These are phyloP conservation scores for Ensete ventricosum DNA, from an alignment of 176 grass and related monocot genomes.

Conservation along the genomic window DNA sequence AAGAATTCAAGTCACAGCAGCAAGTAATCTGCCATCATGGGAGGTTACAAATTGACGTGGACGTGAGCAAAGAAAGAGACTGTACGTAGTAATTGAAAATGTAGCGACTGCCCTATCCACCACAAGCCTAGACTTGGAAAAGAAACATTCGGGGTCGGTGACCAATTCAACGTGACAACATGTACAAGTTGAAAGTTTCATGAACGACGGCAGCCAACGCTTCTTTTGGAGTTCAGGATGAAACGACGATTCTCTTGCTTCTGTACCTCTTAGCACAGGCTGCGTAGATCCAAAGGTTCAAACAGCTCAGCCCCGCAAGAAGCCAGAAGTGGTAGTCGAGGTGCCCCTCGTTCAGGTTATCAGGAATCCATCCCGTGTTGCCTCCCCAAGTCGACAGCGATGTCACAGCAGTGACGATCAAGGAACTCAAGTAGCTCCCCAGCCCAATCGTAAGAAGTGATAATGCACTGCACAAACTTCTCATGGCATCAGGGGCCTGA, in stretches of 20 bases:
- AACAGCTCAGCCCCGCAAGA: conserved; percentile 35
- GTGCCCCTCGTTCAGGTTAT: conserved; percentile 61
- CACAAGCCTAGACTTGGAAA: too few relatives aligned
- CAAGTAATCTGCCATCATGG: too few relatives aligned
- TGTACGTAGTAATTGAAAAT: too few relatives aligned
- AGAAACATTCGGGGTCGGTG: too few relatives aligned
- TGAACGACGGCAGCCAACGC: too few relatives aligned
- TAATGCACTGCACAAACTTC: conserved; percentile 64
- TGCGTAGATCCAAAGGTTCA: conserved; percentile 49
- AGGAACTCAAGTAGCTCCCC: conserved; percentile 62
- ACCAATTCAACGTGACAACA: too few relatives aligned
- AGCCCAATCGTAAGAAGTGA: conserved; percentile 47
- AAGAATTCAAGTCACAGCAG: too few relatives aligned
- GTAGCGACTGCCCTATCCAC: too few relatives aligned
- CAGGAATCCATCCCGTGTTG: conserved; percentile 51
- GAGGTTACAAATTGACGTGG: too few relatives aligned
- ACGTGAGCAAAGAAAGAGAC: too few relatives aligned
- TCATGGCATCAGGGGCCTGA: conserved; percentile 69
- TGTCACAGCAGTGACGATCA: conserved; percentile 47
- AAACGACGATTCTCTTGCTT: conserved; percentile 32
- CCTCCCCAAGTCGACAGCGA: conserved; percentile 22
- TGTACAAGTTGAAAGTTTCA: too few relatives aligned
- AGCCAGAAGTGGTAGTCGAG: conserved; percentile 72
- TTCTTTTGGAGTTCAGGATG: too few relatives aligned
- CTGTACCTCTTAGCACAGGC: conserved; percentile 50